These are phyloP conservation scores for Talaromyces borbonicus DNA, from an alignment of 495 filamentous ascomycete species.

Conservation along the genomic window DNA sequence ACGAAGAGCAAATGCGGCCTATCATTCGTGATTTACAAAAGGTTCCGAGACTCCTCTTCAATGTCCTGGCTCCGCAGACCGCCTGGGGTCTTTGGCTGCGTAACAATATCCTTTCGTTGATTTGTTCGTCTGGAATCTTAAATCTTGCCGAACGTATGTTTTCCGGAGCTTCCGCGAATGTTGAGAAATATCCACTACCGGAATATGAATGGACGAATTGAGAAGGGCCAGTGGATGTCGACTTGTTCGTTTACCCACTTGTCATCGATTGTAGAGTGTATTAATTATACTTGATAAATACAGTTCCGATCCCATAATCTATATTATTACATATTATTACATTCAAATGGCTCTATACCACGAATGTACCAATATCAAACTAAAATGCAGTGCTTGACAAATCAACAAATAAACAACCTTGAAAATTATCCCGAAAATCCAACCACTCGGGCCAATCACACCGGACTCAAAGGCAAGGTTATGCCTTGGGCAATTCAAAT, in stretches of 20 bases:
- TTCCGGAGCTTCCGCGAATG: neutral
- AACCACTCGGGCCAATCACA: too few species aligned
- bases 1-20: slow-evolving; percentile 34
- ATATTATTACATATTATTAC: neutral
- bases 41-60: slow-evolving; percentile 15
- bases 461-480: too few species aligned
- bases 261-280: too few species aligned
- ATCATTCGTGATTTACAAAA: slow-evolving; percentile 28
- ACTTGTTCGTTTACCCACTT: too few species aligned
- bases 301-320: too few species aligned
- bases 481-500: too few species aligned
- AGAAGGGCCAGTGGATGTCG: too few species aligned
- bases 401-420: too few species aligned
- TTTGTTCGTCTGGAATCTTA: neutral
- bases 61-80: neutral
- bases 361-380: too few species aligned
- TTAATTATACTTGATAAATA: too few species aligned
- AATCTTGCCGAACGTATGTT: neutral
- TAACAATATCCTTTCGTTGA: neutral
- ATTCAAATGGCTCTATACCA: neutral
- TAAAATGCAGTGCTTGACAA: too few species aligned
- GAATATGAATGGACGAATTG: neutral
- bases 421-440: too few species aligned
- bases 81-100: neutral
- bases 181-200: neutral